Conservation (phyloP, 192 early-diverging fungal genomes). For the Endogone sp. region DNA sequence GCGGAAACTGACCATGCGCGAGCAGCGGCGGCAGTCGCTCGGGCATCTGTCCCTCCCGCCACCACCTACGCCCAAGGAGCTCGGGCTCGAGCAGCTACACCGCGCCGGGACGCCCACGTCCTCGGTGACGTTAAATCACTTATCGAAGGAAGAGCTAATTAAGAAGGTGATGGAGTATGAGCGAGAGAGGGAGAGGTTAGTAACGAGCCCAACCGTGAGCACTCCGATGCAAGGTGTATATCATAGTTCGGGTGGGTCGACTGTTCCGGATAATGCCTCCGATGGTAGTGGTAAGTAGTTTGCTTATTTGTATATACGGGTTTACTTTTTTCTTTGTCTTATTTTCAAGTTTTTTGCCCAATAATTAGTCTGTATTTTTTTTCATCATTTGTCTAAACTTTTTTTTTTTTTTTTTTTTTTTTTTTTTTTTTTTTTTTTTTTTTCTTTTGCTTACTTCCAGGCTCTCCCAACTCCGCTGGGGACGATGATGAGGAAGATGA, state of each 20-base stretch:
- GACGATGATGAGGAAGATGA: neutral
- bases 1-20: neutral
- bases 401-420: neutral
- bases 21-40: conserved; percentile 5
- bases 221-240: conserved; percentile 16
- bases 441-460: neutral
- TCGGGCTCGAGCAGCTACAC: neutral
- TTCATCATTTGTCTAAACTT: neutral
- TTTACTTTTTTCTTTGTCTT: neutral
- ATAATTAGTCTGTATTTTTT: too few species aligned
- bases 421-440: neutral
- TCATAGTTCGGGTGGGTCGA: neutral
- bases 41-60: conserved; percentile 2
- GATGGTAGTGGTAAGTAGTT: conserved; percentile 1
- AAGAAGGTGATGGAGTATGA: conserved; percentile 41
- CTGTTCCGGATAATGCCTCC: neutral
- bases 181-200: conserved; percentile 26
- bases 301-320: too few species aligned
- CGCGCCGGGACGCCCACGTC: neutral
- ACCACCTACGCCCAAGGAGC: neutral
- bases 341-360: too few species aligned
- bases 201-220: conserved; percentile 16
- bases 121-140: conserved; percentile 2
- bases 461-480: neutral
- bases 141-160: conserved; percentile 33